phyloP scores from a whole-genome alignment of 2,329 filamentous ascomycete species.

The Hypocreales sp. region DNA sequence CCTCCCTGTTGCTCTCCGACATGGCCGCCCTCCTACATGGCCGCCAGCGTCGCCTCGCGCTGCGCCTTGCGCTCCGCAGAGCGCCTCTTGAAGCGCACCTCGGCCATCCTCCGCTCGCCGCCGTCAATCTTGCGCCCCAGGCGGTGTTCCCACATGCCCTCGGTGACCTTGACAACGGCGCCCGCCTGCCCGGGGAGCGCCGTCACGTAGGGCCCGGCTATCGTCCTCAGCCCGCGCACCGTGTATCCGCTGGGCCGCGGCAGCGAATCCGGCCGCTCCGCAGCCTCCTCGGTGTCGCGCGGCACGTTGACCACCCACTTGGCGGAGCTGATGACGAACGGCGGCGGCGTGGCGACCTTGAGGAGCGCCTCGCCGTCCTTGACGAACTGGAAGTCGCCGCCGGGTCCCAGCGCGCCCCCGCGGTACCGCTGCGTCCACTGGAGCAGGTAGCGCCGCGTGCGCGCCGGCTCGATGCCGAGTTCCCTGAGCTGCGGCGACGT shows the following conservation, averaged over 20 bases:
- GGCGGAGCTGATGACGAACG: constrained; percentile 22
- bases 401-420: constrained; percentile 61
- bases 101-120: constrained; percentile 76
- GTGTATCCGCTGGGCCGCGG: constrained; percentile 33
- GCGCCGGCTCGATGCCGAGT: constrained; percentile 73
- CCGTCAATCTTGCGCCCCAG: constrained; percentile 88
- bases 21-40: no score
- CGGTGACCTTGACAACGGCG: constrained; percentile 53
- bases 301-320: constrained; percentile 42
- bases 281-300: constrained; percentile 22
- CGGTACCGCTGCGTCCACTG: constrained; percentile 79
- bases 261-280: constrained; percentile 6
- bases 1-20: no score
- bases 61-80: constrained; percentile 64
- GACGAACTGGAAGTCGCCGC: constrained; percentile 68
- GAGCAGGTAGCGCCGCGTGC: constrained; percentile 69
- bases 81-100: constrained; percentile 76
- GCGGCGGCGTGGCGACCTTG: constrained; percentile 26
- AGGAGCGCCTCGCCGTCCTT: constrained; percentile 36
- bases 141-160: constrained; percentile 87
- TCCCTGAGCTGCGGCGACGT: constrained; percentile 64
- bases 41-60: constrained; percentile 23
- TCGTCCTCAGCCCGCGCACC: constrained; percentile 50
- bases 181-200: constrained; percentile 49
- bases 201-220: constrained; percentile 61